Evolutionary conservation across 129 eudicot genomes (phyloP).

Genomic region (Helichrysum umbraculigerum): DNA sequence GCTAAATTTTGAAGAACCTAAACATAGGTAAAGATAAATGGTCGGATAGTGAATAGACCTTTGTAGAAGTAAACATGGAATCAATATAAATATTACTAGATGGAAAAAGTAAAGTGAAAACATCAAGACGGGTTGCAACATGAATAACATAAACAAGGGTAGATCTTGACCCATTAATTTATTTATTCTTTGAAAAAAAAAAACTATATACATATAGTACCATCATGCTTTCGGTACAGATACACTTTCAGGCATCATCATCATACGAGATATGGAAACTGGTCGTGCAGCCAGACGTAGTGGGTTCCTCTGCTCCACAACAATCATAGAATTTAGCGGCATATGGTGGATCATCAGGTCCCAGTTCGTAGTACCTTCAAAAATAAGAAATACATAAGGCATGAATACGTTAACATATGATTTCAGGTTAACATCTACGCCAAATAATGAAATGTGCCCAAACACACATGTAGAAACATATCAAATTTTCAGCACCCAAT

Average conservation of each 20-base stretch:
- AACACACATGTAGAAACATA: background rate
- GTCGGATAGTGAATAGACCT: background rate
- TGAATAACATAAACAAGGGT: background rate
- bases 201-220: slow-evolving; percentile 16
- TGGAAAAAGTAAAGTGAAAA: background rate
- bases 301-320: slow-evolving; percentile 90
- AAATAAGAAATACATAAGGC: background rate
- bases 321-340: slow-evolving; percentile 96
- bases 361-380: slow-evolving; percentile 83
- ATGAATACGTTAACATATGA: background rate
- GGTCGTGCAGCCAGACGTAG: slow-evolving; percentile 77
- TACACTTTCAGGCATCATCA: slow-evolving; percentile 49
- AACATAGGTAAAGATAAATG: background rate
- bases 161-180: background rate
- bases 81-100: background rate
- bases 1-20: background rate
- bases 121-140: background rate
- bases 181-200: background rate
- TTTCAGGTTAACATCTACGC: background rate
- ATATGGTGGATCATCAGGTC: slow-evolving; percentile 92
- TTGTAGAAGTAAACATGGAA: background rate
- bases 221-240: slow-evolving; percentile 4
- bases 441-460: background rate
- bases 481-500: background rate
- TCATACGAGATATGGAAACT: slow-evolving; percentile 73